Conservation (phyloP, 495 filamentous ascomycete genomes). For the Aeminium ludgeri region DNA sequence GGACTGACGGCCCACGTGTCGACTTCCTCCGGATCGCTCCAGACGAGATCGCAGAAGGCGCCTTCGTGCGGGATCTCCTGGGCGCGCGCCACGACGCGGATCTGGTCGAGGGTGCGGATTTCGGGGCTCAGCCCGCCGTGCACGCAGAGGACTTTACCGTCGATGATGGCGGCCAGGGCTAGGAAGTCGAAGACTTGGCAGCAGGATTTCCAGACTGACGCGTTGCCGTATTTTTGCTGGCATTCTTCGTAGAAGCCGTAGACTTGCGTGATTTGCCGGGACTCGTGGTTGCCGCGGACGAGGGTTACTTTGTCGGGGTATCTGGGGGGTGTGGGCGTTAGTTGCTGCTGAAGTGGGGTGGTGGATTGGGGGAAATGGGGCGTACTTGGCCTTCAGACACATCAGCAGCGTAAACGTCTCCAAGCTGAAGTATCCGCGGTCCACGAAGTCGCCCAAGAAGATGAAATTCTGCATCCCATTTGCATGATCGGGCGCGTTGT, state of each 20-base stretch:
- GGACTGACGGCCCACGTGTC: constrained; percentile 96
- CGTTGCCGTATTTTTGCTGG: constrained; percentile 93
- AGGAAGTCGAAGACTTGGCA: constrained; percentile 99
- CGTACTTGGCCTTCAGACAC: constrained; percentile 91
- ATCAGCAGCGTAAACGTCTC: constrained; percentile 91
- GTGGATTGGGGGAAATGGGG: too few species aligned
- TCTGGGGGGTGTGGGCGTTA: constrained; percentile 29
- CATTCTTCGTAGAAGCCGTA: constrained; percentile 99
- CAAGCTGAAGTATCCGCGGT: constrained; percentile 91
- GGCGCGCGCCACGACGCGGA: constrained; percentile 89
- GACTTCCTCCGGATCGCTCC: constrained; percentile 96
- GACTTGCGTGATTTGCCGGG: constrained; percentile 93
- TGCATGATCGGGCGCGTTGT: constrained; percentile 11
- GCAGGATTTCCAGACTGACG: constrained; percentile 96
- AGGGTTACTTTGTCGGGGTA: constrained; percentile 90
- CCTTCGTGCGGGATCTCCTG: constrained; percentile 98
- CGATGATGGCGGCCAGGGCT: constrained; percentile 87
- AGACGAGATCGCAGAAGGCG: constrained; percentile 94
- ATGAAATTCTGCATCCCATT: constrained; percentile 70
- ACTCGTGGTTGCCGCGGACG: constrained; percentile 94
- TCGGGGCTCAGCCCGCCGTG: constrained; percentile 94
- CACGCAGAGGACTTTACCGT: constrained; percentile 91
- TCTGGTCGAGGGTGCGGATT: constrained; percentile 89
- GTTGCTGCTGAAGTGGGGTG: too few species aligned
- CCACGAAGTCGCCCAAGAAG: constrained; percentile 94